phyloP scores from a whole-genome alignment of 129 eudicot species.

The Oenanthe sinensis region DNA sequence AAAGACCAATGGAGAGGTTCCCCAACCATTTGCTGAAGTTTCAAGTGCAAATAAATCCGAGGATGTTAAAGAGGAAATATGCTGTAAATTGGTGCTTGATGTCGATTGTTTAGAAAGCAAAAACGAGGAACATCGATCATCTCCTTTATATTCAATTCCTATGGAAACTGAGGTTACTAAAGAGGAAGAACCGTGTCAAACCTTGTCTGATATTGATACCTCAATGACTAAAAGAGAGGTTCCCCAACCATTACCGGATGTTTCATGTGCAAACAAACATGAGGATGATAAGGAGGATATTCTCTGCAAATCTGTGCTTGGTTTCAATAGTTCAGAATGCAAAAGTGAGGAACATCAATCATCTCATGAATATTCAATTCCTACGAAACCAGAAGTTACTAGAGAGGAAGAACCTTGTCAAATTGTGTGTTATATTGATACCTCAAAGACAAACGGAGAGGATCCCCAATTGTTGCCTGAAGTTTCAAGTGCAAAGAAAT shows the following conservation, averaged over 20 bases:
- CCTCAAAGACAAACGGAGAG: not conserved
- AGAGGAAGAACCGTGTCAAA: constrained; percentile 17
- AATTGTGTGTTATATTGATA: not conserved
- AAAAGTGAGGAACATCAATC: not conserved
- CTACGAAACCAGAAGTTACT: not conserved
- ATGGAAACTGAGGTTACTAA: constrained; percentile 15
- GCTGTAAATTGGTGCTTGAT: not conserved
- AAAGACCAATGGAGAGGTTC: not conserved
- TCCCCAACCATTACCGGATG: not conserved
- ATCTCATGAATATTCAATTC: not conserved
- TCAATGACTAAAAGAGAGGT: constrained; percentile 16
- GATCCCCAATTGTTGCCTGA: not conserved
- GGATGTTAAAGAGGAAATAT: constrained; percentile 1
- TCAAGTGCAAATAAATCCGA: constrained; percentile 1
- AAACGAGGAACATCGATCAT: not conserved
- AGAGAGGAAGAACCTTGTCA: not conserved
- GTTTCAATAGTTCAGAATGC: not conserved
- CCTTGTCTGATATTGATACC: constrained; percentile 9
- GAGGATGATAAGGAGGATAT: not conserved
- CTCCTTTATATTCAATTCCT: constrained; percentile 5
- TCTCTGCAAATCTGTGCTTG: not conserved
- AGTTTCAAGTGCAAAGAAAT: not conserved
- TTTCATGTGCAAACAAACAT: not conserved
- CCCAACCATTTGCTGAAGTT: not conserved
- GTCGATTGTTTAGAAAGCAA: not conserved